Conservation (phyloP, 2,329 filamentous ascomycete species). For the Beauveria brongniartii region DNA sequence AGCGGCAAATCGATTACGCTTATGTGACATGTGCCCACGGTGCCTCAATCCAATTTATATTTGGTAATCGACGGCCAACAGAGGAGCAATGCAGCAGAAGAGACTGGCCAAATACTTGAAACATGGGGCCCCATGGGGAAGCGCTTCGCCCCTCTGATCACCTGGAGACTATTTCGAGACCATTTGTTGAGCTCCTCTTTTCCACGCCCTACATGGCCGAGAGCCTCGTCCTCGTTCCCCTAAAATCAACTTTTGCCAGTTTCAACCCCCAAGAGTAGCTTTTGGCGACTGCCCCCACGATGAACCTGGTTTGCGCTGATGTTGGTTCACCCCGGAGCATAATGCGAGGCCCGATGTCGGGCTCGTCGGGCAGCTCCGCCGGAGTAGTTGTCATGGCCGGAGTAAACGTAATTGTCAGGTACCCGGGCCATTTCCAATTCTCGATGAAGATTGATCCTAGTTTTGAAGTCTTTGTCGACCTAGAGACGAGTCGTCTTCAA, state of each 20-base stretch:
- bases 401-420: background rate
- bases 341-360: conserved; percentile 1
- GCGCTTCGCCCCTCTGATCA: background rate
- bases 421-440: background rate
- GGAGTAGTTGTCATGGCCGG: background rate
- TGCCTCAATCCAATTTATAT: background rate
- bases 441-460: background rate
- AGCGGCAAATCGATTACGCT: background rate
- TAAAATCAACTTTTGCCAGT: background rate
- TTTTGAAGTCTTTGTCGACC: background rate
- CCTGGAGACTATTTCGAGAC: background rate
- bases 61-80: background rate
- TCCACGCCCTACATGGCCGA: conserved; percentile 8
- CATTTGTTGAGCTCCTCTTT: conserved; percentile 4
- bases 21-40: background rate
- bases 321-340: background rate
- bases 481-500: background rate
- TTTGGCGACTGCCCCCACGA: background rate
- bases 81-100: background rate
- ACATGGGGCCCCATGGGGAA: conserved; percentile 8
- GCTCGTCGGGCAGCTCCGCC: background rate
- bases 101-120: background rate
- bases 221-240: background rate
- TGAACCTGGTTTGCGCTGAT: background rate
- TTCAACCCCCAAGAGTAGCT: conserved; percentile 1